These are phyloP conservation scores for Sonneratia alba DNA, from an alignment of 345 rosid genomes.

Conservation along the genomic window DNA sequence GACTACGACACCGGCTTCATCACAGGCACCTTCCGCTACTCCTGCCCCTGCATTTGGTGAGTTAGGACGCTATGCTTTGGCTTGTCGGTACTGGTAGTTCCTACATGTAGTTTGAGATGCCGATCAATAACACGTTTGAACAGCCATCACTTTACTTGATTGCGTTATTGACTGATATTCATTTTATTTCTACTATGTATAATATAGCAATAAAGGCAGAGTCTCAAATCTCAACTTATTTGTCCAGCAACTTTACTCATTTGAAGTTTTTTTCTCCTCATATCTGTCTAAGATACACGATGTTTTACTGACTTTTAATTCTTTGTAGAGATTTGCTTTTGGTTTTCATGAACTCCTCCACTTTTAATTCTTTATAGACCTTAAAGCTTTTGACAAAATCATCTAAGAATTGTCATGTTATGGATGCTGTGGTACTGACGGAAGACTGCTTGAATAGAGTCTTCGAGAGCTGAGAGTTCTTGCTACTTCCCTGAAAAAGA, in stretches of 20 bases:
- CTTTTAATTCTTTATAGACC: too few relatives aligned
- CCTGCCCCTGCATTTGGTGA: conserved; percentile 44
- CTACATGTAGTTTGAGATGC: background rate
- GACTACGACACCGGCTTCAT: conserved; percentile 33
- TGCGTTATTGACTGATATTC: background rate
- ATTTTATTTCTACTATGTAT: background rate
- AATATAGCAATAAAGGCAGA: background rate
- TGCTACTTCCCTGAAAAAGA: too few relatives aligned
- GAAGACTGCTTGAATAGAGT: too few relatives aligned
- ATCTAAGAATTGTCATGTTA: background rate
- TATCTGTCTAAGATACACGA: background rate
- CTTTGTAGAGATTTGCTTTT: background rate
- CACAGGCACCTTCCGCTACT: conserved; percentile 37
- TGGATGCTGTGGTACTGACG: background rate
- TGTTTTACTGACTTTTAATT: background rate
- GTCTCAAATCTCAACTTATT: background rate
- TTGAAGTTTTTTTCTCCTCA: background rate
- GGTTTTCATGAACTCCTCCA: background rate
- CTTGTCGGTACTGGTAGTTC: background rate
- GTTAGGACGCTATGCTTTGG: conserved; percentile 17
- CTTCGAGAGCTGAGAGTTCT: too few relatives aligned
- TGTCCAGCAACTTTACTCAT: background rate
- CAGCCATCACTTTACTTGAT: background rate
- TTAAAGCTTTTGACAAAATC: background rate
- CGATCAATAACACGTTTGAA: background rate